Conservation (phyloP, 176 grass and related monocot genomes). For the Raddia guianensis region DNA sequence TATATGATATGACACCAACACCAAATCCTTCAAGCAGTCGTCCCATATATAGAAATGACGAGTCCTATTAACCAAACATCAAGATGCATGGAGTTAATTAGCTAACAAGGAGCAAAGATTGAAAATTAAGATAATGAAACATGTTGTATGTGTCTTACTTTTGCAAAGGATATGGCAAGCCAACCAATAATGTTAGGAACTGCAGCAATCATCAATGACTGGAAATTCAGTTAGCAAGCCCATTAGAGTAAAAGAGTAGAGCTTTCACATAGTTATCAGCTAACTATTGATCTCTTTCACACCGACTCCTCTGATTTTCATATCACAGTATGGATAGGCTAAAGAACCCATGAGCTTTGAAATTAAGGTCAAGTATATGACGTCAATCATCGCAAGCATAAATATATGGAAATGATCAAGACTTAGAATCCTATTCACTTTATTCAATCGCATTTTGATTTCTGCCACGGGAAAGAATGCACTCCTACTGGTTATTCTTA, state of each 20-base stretch:
- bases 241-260: background rate
- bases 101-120: background rate
- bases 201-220: slow-evolving; percentile 91
- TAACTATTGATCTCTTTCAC: background rate
- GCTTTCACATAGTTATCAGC: background rate
- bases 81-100: background rate
- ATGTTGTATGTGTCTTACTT: slow-evolving; percentile 43
- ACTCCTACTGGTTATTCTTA: background rate
- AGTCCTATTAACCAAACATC: slow-evolving; percentile 54
- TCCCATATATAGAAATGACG: slow-evolving; percentile 89
- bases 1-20: slow-evolving; percentile 89
- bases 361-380: background rate
- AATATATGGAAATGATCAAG: background rate
- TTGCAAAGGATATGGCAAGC: slow-evolving; percentile 91
- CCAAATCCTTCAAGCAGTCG: slow-evolving; percentile 88
- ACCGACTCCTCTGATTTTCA: background rate
- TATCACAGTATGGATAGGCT: background rate
- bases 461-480: background rate
- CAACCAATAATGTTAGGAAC: slow-evolving; percentile 91
- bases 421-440: background rate
- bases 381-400: background rate
- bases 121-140: slow-evolving; percentile 17
- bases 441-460: background rate
- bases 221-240: slow-evolving; percentile 27
- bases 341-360: slow-evolving; percentile 14